These are phyloP conservation scores for Aspergillus chevalieri DNA, from an alignment of 2,329 filamentous ascomycete genomes.

Conservation along the genomic window DNA sequence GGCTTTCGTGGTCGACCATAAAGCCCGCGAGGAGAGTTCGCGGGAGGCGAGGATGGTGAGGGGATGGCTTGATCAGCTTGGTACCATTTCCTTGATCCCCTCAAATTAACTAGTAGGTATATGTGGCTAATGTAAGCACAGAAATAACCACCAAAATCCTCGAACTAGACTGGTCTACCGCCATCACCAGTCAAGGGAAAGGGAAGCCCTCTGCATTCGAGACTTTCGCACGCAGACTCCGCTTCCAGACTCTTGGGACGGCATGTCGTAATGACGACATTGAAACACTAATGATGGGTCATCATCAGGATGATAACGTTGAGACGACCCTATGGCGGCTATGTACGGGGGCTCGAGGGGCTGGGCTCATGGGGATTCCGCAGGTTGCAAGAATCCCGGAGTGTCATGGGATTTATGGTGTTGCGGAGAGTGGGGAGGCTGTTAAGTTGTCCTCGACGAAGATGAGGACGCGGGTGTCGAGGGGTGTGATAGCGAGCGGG, in stretches of 20 bases:
- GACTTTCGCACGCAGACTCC: constrained; percentile 63
- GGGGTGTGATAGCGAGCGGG: constrained; percentile 22
- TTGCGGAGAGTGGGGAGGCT: constrained; percentile 59
- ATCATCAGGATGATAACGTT: constrained; percentile 85
- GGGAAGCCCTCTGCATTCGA: constrained; percentile 59
- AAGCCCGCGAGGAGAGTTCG: constrained; percentile 49
- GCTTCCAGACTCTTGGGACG: constrained; percentile 65
- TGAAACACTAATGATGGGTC: constrained; percentile 65
- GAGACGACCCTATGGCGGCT: constrained; percentile 84
- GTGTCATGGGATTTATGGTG: constrained; percentile 67
- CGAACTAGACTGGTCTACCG: constrained; percentile 48
- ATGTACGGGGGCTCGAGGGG: constrained; percentile 57
- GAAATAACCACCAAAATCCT: constrained; percentile 19
- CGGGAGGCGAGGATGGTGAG: constrained; percentile 51
- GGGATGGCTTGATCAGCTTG: constrained; percentile 38
- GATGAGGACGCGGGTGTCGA: not conserved
- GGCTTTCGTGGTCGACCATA: constrained; percentile 58
- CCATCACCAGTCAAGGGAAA: not conserved
- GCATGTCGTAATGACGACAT: constrained; percentile 51
- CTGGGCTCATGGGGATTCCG: constrained; percentile 67
- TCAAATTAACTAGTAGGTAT: not conserved
- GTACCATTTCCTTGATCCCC: constrained; percentile 22
- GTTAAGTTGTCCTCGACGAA: constrained; percentile 25
- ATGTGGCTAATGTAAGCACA: not conserved
- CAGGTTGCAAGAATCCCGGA: constrained; percentile 68